Evolutionary conservation across 1,284 basidiomycete species (phyloP).

Genomic region (Irpex lacteus): DNA sequence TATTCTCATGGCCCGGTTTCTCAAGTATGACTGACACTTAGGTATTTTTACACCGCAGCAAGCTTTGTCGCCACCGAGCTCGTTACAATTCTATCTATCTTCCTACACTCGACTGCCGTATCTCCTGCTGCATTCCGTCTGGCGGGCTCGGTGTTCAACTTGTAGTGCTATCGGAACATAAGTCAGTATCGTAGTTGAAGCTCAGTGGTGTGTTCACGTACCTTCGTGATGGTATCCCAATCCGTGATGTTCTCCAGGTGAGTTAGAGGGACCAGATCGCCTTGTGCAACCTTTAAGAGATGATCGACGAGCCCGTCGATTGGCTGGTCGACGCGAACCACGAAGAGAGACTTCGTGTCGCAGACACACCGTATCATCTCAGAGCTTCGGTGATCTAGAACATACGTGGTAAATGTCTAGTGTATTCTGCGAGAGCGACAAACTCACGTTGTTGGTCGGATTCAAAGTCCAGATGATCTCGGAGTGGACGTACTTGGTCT

Average conservation of each 20-base stretch:
- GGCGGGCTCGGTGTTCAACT: conserved; percentile 57
- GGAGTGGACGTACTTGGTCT: conserved; percentile 81
- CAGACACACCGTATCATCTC: conserved; percentile 78
- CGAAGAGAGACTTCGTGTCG: conserved; percentile 64
- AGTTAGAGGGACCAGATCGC: conserved; percentile 46
- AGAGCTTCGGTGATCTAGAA: conserved; percentile 87
- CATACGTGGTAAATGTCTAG: not conserved
- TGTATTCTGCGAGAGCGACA: not conserved
- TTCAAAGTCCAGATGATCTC: conserved; percentile 84
- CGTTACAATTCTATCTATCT: conserved; percentile 65
- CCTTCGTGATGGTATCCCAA: conserved; percentile 74
- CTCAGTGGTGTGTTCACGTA: conserved; percentile 26
- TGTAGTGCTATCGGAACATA: conserved; percentile 59
- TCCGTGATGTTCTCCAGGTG: conserved; percentile 56
- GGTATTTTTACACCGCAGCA: conserved; percentile 44
- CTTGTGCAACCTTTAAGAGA: conserved; percentile 60
- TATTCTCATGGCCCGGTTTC: too few species aligned
- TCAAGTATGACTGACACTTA: too few species aligned
- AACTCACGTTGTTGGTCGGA: conserved; percentile 79
- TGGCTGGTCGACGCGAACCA: conserved; percentile 61
- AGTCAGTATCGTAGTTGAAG: not conserved
- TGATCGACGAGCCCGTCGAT: conserved; percentile 37
- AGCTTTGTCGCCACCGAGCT: conserved; percentile 84
- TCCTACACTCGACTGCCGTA: conserved; percentile 35
- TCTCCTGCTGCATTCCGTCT: conserved; percentile 39